Evolutionary conservation across 1,284 basidiomycete species (phyloP), one percentile per base, ranked within the genome.

Genomic region (Termitomyces sp.): DNA sequence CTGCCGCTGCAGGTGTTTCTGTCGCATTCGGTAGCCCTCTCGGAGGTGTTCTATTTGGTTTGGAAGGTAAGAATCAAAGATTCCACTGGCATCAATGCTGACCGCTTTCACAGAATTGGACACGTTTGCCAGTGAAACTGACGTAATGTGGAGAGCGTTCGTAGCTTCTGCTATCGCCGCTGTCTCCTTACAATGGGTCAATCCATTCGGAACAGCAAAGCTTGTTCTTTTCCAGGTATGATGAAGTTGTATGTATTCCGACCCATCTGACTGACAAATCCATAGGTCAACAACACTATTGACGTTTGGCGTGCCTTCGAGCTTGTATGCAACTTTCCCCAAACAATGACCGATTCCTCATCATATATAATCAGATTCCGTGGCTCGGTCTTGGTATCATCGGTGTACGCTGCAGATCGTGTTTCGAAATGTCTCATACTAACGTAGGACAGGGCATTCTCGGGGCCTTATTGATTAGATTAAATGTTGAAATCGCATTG

Each of bases 141-240:
- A 87, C 50, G 83, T 88, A 28, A 81, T 88, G 74, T 88, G 85
- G 86, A 77, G 82, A 51, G 85, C 83, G 18, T 88, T 88, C 62
- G 86, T 88, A 9, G 85, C 84, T 2, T 86, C 84, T 21, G 83
- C 80, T 39, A 76, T 88, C 52, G 86, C 86, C 2, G 85, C 86
- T 3, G 80, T 87, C 18, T 73, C 83, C 7, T 64, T 88, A 41
- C 84, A 88, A 66, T 88, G 84, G 67, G 75, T 87, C 39, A 81
- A 88, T 62, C 86, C 86, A 1, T 88, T 88, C 64, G 81, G 83
- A 46, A 88, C 84, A 5, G 76, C 80, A 10, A 88, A 88, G 60
- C 73, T 88, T n/a, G 85, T 88, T 10, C 68, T 88, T 10, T 88
- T 88, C 60, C 80, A 83, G 66, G 78, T 79, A 59, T 34, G 61